These are phyloP conservation scores for Ophiostoma novo-ulmi DNA, from an alignment of 2,329 filamentous ascomycete genomes.

Conservation along the genomic window DNA sequence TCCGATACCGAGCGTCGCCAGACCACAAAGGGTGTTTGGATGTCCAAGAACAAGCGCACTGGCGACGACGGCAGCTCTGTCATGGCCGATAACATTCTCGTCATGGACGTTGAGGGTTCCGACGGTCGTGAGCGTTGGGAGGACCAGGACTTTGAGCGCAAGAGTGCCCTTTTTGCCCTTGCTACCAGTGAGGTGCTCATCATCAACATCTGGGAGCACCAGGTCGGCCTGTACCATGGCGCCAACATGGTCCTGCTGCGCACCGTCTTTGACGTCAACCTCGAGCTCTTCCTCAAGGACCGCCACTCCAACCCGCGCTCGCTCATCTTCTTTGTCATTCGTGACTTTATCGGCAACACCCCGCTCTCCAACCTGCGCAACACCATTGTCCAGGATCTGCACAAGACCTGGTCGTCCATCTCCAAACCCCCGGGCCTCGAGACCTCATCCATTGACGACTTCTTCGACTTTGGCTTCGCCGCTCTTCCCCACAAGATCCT, in stretches of 20 bases:
- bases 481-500: slow-evolving; percentile 95
- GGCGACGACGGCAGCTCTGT: slow-evolving; percentile 41
- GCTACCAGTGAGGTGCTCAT: slow-evolving; percentile 97
- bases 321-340: slow-evolving; percentile 96
- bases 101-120: slow-evolving; percentile 98
- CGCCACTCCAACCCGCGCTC: slow-evolving; percentile 86
- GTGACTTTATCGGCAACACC: slow-evolving; percentile 89
- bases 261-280: slow-evolving; percentile 97
- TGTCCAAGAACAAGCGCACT: slow-evolving; percentile 89
- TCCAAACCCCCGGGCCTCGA: slow-evolving; percentile 89
- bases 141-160: slow-evolving; percentile 97
- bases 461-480: slow-evolving; percentile 97
- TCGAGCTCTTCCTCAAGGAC: slow-evolving; percentile 95
- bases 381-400: slow-evolving; percentile 84
- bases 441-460: slow-evolving; percentile 84
- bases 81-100: slow-evolving; percentile 98
- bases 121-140: slow-evolving; percentile 94
- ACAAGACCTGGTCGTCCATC: slow-evolving; percentile 86
- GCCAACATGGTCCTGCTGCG: slow-evolving; percentile 98
- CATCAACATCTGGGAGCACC: slow-evolving; percentile 99
- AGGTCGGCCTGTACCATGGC: slow-evolving; percentile 95
- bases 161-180: slow-evolving; percentile 93
- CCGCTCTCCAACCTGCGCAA: slow-evolving; percentile 84
- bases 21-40: slow-evolving; percentile 99
- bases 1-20: slow-evolving; percentile 88